Conservation (phyloP, 2,329 filamentous ascomycete genomes). For the Cordyceps sp. region DNA sequence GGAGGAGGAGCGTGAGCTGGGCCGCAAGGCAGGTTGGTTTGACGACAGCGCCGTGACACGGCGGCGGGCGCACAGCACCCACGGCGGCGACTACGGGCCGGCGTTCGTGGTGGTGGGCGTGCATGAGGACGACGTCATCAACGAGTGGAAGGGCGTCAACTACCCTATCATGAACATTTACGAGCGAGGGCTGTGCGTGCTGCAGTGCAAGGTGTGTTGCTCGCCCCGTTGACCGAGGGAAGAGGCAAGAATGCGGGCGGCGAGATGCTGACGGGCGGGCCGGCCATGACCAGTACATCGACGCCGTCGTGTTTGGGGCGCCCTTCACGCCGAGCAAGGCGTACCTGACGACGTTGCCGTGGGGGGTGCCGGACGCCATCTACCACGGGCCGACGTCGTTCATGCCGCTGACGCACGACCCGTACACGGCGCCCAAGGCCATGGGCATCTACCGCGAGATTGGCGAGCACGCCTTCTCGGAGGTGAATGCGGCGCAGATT, state of each 20-base stretch:
- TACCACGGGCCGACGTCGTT: constrained; percentile 96
- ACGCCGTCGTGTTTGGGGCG: constrained; percentile 76
- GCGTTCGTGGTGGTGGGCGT: constrained; percentile 85
- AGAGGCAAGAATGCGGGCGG: background rate
- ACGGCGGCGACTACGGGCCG: constrained; percentile 58
- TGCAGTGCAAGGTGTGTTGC: constrained; percentile 69
- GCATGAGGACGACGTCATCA: constrained; percentile 90
- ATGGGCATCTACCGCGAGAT: constrained; percentile 78
- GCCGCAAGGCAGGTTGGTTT: constrained; percentile 57
- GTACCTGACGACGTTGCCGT: constrained; percentile 62
- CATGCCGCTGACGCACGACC: constrained; percentile 65
- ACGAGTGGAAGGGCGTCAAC: constrained; percentile 91
- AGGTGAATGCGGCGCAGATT: constrained; percentile 86
- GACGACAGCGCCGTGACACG: constrained; percentile 44
- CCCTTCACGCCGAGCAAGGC: constrained; percentile 70
- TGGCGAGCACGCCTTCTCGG: constrained; percentile 57
- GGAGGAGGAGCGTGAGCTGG: constrained; percentile 54
- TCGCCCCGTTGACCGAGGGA: background rate
- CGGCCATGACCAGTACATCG: constrained; percentile 49
- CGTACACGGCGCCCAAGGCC: constrained; percentile 63
- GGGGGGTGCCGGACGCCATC: constrained; percentile 58
- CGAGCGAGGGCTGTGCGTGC: constrained; percentile 83
- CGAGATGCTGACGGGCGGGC: background rate
- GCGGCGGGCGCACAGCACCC: constrained; percentile 33
- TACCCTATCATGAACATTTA: constrained; percentile 99